Evolutionary conservation across 1,284 basidiomycete species (phyloP), one percentile per base, ranked within the genome.

Genomic region (Heterobasidion annosum): DNA sequence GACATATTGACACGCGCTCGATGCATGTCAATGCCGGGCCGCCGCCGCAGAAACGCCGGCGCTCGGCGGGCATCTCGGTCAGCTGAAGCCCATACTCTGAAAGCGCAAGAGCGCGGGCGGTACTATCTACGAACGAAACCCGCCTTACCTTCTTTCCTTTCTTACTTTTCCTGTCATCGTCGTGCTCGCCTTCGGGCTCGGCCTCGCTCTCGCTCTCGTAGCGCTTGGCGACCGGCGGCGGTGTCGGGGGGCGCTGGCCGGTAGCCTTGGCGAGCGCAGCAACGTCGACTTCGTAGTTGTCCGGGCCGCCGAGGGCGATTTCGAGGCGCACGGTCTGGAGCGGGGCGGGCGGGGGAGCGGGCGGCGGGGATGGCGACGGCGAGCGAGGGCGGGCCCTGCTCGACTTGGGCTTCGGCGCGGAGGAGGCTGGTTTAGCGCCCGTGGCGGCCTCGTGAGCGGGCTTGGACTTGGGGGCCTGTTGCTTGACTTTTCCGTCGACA

Each of bases 281-380:
- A 53, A 91, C 77, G 63, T 88, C 82, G 54, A 90, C 79, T 56
- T 85, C 83, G 65, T 89, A 86, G 58, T 84, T 83, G 10, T 81
- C 76, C 1, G 83, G 83, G 0, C 85, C 84, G n/a, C 84, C 81
- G 9, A 91, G 77, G 10, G 57, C 65, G 62, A 91, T 85, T 1
- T 82, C 73, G 37, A 92, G 77, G 0, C 89, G 76, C 51, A 89
- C 75, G 0, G 87, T 90, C 56, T 76, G 70, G n/a, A 84, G 66
- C 0, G 78, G 82, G 1, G 74, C 76, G 4, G 75, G 76, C 1
- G 76, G 70, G 0, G 73, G 73, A 0, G 72, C 72, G 0, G 81
- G 81, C 0, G 81, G 78, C 12, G 82, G 80, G 1, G 83, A 78
- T 4, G 73, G 82, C 0, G 83, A 83, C 34, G 80, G 80, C 5